phyloP scores from a whole-genome alignment of 1,139 yeast species.

The Taiozyma onychis region DNA sequence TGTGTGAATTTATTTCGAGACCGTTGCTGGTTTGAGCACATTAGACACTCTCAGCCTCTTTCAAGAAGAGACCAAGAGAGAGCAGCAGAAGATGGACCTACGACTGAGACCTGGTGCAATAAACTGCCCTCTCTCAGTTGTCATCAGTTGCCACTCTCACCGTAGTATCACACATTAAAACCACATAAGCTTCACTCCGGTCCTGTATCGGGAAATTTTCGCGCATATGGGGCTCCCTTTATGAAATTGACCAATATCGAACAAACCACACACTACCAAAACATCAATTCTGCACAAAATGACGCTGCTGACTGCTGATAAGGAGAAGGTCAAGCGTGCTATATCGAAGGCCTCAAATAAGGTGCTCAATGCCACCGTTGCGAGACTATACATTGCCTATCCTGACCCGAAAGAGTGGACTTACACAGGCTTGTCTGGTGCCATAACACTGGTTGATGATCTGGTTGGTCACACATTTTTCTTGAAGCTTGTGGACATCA shows the following conservation, averaged over 20 bases:
- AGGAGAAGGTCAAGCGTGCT: slow-evolving; percentile 81
- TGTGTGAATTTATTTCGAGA: not conserved
- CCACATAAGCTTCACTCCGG: not conserved
- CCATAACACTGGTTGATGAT: slow-evolving; percentile 83
- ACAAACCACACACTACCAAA: not conserved
- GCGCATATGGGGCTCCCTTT: not conserved
- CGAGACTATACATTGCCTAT: slow-evolving; percentile 81
- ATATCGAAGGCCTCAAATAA: slow-evolving; percentile 87
- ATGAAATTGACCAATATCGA: not conserved
- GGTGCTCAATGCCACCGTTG: slow-evolving; percentile 86
- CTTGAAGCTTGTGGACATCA: slow-evolving; percentile 78
- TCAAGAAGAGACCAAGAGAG: not conserved
- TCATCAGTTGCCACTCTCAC: no score
- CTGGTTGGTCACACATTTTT: slow-evolving; percentile 91
- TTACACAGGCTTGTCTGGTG: slow-evolving; percentile 87
- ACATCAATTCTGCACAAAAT: slow-evolving; percentile 1
- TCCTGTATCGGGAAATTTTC: not conserved
- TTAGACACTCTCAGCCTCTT: not conserved
- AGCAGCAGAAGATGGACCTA: no score
- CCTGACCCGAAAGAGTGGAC: slow-evolving; percentile 82
- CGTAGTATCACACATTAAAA: no score
- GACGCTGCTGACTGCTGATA: slow-evolving; percentile 57
- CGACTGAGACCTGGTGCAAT: no score
- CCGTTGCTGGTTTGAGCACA: not conserved
- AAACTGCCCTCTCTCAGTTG: no score